phyloP scores from a whole-genome alignment of 1,284 basidiomycete species.

The Kalmanozyma brasiliensis region DNA sequence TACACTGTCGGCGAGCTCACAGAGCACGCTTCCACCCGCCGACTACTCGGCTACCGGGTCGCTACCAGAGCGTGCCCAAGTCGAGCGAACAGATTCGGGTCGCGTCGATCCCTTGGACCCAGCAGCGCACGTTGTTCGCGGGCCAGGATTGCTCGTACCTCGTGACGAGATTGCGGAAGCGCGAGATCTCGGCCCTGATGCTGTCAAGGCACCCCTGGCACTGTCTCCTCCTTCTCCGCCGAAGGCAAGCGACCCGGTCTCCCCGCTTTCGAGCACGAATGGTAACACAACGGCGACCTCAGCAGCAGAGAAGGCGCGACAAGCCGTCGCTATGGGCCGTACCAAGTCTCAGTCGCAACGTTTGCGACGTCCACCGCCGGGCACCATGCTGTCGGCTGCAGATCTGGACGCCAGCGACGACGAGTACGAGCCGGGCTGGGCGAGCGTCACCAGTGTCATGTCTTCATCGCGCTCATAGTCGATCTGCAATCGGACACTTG shows the following conservation, averaged over 20 bases:
- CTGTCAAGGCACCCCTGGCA: conserved; percentile 36
- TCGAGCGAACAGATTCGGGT: conserved; percentile 47
- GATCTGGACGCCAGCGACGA: conserved; percentile 64
- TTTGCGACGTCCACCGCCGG: conserved; percentile 55
- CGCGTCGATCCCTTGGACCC: conserved; percentile 51
- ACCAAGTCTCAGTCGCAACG: conserved; percentile 54
- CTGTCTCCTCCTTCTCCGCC: conserved; percentile 13
- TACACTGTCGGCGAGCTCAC: background rate
- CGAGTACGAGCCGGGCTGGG: conserved; percentile 63
- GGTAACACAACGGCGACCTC: conserved; percentile 12
- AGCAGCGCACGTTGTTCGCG: conserved; percentile 46
- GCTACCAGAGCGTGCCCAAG: conserved; percentile 44
- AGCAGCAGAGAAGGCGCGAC: conserved; percentile 29
- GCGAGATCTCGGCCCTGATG: conserved; percentile 20
- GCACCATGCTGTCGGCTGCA: conserved; percentile 53
- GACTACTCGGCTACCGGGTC: conserved; percentile 28
- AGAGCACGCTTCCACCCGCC: conserved; percentile 16
- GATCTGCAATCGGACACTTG: conserved; percentile 2
- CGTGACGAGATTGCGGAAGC: conserved; percentile 52
- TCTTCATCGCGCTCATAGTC: conserved; percentile 41
- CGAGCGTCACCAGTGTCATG: conserved; percentile 55
- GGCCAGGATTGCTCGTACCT: conserved; percentile 49
- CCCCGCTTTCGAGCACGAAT: conserved; percentile 11
- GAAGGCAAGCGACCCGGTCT: background rate
- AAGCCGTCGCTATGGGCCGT: conserved; percentile 49